Conservation (phyloP, 495 filamentous ascomycete genomes). For the Apiosordaria backusii region DNA sequence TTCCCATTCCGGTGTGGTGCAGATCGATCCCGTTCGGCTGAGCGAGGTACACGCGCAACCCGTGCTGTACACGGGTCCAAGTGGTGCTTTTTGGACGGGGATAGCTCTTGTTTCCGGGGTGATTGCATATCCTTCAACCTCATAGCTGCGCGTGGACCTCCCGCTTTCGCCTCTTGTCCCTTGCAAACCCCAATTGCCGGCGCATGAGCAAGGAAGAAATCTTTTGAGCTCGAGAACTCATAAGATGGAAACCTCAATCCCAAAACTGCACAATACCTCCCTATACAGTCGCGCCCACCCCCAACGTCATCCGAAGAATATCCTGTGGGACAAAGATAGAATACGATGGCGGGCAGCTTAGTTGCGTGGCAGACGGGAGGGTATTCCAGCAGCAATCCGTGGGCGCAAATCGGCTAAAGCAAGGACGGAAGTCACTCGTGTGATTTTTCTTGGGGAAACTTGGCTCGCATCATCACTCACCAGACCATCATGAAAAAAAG, state of each 20-base stretch:
- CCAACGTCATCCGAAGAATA: not conserved
- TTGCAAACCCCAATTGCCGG: no score
- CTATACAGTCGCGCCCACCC: not conserved
- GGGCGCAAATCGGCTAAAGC: constrained; percentile 10
- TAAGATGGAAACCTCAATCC: no score
- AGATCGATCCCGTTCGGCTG: constrained; percentile 12
- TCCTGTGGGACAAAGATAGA: not conserved
- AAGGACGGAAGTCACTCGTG: not conserved
- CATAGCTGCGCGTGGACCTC: not conserved
- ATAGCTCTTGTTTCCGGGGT: constrained; percentile 15
- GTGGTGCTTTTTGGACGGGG: constrained; percentile 21
- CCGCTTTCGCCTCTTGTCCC: no score
- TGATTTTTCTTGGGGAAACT: constrained; percentile 3
- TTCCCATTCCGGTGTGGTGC: not conserved
- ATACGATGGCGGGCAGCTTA: not conserved
- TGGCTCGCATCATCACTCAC: constrained; percentile 13
- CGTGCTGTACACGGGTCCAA: constrained; percentile 15
- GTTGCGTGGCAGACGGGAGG: not conserved
- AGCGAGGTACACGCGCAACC: constrained; percentile 11
- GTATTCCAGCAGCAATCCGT: not conserved
- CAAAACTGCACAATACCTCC: no score
- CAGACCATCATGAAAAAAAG: not conserved
- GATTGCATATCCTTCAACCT: constrained; percentile 2
- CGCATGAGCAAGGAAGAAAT: no score
- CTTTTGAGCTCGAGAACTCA: no score